These are phyloP conservation scores for Sporothrix globosa DNA, from an alignment of 2,329 filamentous ascomycete genomes.

Conservation along the genomic window DNA sequence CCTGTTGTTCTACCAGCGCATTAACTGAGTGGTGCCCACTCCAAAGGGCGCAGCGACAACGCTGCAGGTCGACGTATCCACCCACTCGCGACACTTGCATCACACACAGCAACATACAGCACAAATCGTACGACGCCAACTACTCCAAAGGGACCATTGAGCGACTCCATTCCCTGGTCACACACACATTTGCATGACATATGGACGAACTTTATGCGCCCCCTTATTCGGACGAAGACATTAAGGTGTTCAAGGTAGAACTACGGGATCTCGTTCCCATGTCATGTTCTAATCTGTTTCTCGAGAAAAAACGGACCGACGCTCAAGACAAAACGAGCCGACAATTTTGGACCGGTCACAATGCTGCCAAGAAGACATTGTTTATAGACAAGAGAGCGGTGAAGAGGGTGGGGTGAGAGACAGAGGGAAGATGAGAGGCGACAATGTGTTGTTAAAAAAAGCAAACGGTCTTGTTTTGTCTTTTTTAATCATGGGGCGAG, in stretches of 20 bases:
- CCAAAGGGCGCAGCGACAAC: not conserved
- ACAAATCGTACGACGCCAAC: no score
- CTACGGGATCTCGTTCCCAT: not conserved
- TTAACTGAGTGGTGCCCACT: slow-evolving; percentile 46
- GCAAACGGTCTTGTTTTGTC: not conserved
- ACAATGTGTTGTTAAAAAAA: not conserved
- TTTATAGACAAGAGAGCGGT: not conserved
- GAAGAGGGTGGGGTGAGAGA: not conserved
- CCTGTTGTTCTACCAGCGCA: slow-evolving; percentile 88
- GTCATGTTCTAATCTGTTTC: not conserved
- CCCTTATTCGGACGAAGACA: not conserved
- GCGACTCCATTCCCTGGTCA: slow-evolving; percentile 7
- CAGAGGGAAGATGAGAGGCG: not conserved
- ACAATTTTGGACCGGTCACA: not conserved
- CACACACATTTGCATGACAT: slow-evolving; percentile 14
- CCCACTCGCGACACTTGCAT: no score
- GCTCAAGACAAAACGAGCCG: not conserved
- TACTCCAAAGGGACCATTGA: not conserved
- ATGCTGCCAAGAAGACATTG: not conserved
- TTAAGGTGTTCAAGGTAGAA: not conserved
- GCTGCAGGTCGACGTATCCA: not conserved
- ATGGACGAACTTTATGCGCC: not conserved
- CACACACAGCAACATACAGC: not conserved
- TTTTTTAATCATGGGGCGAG: not conserved
- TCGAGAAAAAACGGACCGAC: not conserved